A percentile compares a stretch with the other conserved stretches of the same genome.
Evolutionary conservation across 1,139 yeast species (phyloP).

Genomic region (Lodderomyces elongisporus): DNA sequence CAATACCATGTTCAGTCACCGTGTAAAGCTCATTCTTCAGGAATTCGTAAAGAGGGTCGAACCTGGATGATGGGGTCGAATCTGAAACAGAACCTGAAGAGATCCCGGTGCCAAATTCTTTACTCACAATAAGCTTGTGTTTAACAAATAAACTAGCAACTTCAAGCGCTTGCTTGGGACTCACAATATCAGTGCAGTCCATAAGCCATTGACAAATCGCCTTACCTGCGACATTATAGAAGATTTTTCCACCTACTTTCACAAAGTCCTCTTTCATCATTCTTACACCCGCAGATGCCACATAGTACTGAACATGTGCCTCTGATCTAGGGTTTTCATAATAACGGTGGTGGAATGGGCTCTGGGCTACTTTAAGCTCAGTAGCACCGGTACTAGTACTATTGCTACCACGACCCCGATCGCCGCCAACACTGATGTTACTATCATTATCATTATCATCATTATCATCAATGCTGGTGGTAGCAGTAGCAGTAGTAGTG

Average conservation of each 20-base stretch:
- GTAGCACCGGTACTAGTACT: conserved; percentile 9
- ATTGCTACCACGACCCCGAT: too few species aligned
- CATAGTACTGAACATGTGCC: conserved; percentile 73
- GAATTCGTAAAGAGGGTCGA: conserved; percentile 1
- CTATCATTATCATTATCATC: background rate
- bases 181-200: conserved; percentile 78
- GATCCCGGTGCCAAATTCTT: background rate
- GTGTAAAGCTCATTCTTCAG: conserved; percentile 7
- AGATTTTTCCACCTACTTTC: conserved; percentile 19
- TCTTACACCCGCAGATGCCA: conserved; percentile 63
- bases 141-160: conserved; percentile 55
- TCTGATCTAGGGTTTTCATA: conserved; percentile 90
- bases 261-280: conserved; percentile 42
- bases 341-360: conserved; percentile 73
- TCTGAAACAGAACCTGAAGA: too few species aligned
- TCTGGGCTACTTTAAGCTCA: too few species aligned
- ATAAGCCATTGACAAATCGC: conserved; percentile 81
- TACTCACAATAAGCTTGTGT: conserved; percentile 39
- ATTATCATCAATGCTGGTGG: too few species aligned
- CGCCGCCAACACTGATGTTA: too few species aligned
- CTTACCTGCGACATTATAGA: conserved; percentile 64
- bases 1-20: conserved; percentile 8
- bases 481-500: too few species aligned
- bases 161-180: conserved; percentile 54
- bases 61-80: background rate